Evolutionary conservation across 2,329 filamentous ascomycete genomes (phyloP).

Genomic region (Diplodia intermedia): DNA sequence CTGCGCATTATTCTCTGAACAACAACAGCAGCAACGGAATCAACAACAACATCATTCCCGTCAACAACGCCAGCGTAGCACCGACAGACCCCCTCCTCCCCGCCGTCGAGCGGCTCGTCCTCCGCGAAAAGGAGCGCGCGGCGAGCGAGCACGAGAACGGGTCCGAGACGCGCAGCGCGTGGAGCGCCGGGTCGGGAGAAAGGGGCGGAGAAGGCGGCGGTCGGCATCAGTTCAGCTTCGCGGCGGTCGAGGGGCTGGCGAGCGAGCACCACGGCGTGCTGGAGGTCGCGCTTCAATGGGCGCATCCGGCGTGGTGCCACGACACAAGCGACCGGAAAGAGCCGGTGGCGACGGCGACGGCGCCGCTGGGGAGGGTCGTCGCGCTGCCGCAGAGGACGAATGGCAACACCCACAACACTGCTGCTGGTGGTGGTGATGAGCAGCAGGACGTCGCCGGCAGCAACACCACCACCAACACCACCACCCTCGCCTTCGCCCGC

Average conservation of each 20-base stretch:
- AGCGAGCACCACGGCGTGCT: constrained; percentile 18
- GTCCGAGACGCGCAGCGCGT: constrained; percentile 14
- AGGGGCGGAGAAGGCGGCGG: too few species aligned
- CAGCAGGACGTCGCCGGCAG: not conserved
- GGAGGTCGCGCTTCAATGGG: constrained; percentile 18
- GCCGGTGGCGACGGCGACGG: constrained; percentile 31
- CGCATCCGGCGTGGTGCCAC: constrained; percentile 20
- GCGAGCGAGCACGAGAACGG: constrained; percentile 22
- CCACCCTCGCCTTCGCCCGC: constrained; percentile 34
- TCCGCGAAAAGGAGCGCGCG: constrained; percentile 23
- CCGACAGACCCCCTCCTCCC: constrained; percentile 7
- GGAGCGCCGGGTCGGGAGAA: not conserved
- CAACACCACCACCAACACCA: constrained; percentile 13
- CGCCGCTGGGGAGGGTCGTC: constrained; percentile 17
- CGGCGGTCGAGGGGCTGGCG: constrained; percentile 20
- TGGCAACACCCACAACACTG: not conserved
- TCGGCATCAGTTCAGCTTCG: constrained; percentile 1
- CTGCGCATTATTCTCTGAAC: too few species aligned
- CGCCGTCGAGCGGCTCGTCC: constrained; percentile 12
- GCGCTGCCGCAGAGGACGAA: constrained; percentile 6
- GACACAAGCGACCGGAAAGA: not conserved
- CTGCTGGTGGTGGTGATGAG: too few species aligned
- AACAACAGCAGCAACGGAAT: too few species aligned
- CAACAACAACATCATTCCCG: too few species aligned
- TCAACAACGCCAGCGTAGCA: not conserved